Conservation (phyloP, 1,139 yeast genomes). For the Petasospora rhodanensis region DNA sequence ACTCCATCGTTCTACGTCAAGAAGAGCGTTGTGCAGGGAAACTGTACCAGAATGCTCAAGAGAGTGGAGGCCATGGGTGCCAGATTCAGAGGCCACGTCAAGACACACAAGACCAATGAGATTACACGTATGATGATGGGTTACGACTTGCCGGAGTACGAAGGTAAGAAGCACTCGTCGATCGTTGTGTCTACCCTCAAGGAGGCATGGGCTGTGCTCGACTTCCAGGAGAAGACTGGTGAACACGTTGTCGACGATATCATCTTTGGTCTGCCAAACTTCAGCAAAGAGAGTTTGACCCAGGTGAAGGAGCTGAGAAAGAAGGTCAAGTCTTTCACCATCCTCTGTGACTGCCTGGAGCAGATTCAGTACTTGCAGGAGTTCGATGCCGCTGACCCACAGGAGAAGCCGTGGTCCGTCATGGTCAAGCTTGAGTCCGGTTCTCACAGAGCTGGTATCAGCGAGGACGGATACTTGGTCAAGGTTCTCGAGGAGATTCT, state of each 20-base stretch:
- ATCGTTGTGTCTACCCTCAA: conserved; percentile 68
- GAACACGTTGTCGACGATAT: conserved; percentile 50
- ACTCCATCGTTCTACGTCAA: conserved; percentile 52
- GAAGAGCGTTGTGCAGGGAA: conserved; percentile 31
- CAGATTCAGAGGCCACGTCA: conserved; percentile 62
- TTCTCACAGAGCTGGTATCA: conserved; percentile 59
- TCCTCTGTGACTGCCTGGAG: conserved; percentile 58
- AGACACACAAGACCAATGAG: conserved; percentile 63
- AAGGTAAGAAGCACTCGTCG: conserved; percentile 34
- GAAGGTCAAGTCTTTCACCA: conserved; percentile 40
- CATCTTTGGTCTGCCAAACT: conserved; percentile 66
- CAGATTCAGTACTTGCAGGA: conserved; percentile 48
- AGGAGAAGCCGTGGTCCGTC: conserved; percentile 45
- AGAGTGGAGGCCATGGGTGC: conserved; percentile 19
- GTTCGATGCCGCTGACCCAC: conserved; percentile 28
- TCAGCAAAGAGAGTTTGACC: conserved; percentile 42
- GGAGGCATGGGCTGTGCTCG: conserved; percentile 58
- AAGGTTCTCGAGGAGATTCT: conserved; percentile 27
- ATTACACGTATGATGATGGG: conserved; percentile 45
- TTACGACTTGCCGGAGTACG: conserved; percentile 36
- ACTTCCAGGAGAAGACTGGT: conserved; percentile 34
- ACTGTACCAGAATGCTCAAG: conserved; percentile 39
- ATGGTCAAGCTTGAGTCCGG: conserved; percentile 60
- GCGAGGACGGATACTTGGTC: conserved; percentile 29
- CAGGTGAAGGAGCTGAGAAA: conserved; percentile 45